Percentiles rank a stretch among this genome's conserved stretches.
phyloP scores from a whole-genome alignment of 768 basidiomycete genomes.

The Symmetrospora coprosmae region DNA sequence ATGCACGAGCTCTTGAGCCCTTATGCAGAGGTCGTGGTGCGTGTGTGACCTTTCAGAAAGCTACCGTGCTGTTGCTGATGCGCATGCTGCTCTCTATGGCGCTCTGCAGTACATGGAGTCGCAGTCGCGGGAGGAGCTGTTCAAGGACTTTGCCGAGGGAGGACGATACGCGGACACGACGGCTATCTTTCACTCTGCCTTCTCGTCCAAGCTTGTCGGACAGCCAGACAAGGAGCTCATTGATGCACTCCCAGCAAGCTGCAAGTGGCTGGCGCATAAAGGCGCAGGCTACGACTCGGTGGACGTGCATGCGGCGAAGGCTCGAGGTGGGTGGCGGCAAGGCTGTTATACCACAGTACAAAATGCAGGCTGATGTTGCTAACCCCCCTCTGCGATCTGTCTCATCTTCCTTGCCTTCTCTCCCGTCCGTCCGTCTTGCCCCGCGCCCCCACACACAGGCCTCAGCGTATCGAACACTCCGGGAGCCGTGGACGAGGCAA shows the following conservation, averaged over 20 bases:
- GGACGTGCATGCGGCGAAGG: conserved; percentile 59
- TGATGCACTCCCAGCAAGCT: conserved; percentile 48
- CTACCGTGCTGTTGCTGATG: no score
- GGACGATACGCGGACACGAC: conserved; percentile 60
- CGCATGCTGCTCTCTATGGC: no score
- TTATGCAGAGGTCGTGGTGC: no score
- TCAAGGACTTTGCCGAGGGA: conserved; percentile 48
- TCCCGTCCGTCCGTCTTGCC: not conserved
- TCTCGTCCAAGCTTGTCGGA: conserved; percentile 40
- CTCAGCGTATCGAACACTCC: conserved; percentile 65
- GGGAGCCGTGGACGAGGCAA: conserved; percentile 75
- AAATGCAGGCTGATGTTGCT: not conserved
- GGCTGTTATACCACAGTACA: not conserved
- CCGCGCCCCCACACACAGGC: not conserved
- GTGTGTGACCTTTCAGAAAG: no score
- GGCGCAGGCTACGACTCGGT: conserved; percentile 87
- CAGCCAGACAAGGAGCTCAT: conserved; percentile 53
- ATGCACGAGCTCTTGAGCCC: no score
- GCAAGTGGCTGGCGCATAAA: conserved; percentile 82
- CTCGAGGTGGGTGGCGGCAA: conserved; percentile 44
- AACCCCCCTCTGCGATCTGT: not conserved
- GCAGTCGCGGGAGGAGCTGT: conserved; percentile 53
- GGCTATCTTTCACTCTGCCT: conserved; percentile 67
- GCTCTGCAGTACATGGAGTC: conserved; percentile 46
- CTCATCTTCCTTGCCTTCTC: not conserved